phyloP scores from a whole-genome alignment of 164 flowering plant species.

The Cinnamomum chago region DNA sequence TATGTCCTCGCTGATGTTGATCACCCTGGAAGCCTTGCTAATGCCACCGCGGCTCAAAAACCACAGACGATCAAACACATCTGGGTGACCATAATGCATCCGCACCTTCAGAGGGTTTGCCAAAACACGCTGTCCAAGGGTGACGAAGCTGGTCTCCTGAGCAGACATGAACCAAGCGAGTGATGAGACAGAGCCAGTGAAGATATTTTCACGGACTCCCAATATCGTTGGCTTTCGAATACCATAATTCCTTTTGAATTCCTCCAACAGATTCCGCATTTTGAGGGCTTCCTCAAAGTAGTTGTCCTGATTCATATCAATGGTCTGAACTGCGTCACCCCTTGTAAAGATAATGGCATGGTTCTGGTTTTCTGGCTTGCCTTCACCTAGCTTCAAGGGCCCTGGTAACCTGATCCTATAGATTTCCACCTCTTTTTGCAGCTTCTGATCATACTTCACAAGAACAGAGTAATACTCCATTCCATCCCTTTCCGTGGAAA shows the following conservation, averaged over 20 bases:
- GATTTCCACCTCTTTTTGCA: slow-evolving; percentile 75
- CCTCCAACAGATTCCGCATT: slow-evolving; percentile 89
- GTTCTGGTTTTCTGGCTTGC: slow-evolving; percentile 96
- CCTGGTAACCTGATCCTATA: slow-evolving; percentile 85
- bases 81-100: slow-evolving; percentile 98
- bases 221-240: slow-evolving; percentile 85
- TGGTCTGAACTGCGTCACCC: slow-evolving; percentile 94
- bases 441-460: slow-evolving; percentile 77
- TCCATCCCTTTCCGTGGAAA: slow-evolving; percentile 51
- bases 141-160: slow-evolving; percentile 92
- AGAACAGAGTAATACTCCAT: slow-evolving; percentile 79
- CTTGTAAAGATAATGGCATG: slow-evolving; percentile 93
- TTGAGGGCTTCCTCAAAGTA: slow-evolving; percentile 95
- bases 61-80: slow-evolving; percentile 95
- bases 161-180: slow-evolving; percentile 99
- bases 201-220: slow-evolving; percentile 87
- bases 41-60: slow-evolving; percentile 84
- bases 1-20: slow-evolving; percentile 95
- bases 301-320: slow-evolving; percentile 97
- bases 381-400: slow-evolving; percentile 86
- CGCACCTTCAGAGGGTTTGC: slow-evolving; percentile 91
- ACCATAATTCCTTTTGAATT: slow-evolving; percentile 57
- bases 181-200: slow-evolving; percentile 93
- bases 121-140: slow-evolving; percentile 88
- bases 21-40: slow-evolving; percentile 89